phyloP scores from a whole-genome alignment of 495 filamentous ascomycete species.

The Penicillium flavigenum region DNA sequence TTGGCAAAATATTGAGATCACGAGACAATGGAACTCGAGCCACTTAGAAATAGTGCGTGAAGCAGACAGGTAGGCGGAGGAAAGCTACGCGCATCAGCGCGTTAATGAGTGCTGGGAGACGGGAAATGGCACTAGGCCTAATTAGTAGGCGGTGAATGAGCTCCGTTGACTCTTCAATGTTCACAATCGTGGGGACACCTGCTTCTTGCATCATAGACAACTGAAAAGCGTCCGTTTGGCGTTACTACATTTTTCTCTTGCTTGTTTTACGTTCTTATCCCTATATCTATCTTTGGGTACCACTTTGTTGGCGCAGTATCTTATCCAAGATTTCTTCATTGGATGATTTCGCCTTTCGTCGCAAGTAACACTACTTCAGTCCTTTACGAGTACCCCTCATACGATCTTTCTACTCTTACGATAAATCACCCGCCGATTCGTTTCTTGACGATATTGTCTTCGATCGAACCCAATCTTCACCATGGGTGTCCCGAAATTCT shows the following conservation, averaged over 20 bases:
- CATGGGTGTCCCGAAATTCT: constrained; percentile 95
- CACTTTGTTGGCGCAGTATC: background rate
- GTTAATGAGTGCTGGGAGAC: constrained; percentile 36
- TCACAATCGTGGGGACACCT: constrained; percentile 13
- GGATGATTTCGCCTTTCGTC: constrained; percentile 10
- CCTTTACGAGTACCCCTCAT: constrained; percentile 3
- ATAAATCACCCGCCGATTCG: constrained; percentile 4
- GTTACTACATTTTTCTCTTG: background rate
- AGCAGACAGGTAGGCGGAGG: constrained; percentile 24
- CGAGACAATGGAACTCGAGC: background rate
- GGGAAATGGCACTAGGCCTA: constrained; percentile 25
- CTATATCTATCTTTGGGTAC: background rate
- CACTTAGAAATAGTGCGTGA: constrained; percentile 8
- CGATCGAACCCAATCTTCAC: constrained; percentile 19
- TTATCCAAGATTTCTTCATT: background rate
- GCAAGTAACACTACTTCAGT: constrained; percentile 8
- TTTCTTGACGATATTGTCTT: background rate
- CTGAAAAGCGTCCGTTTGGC: constrained; percentile 1
- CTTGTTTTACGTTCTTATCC: background rate
- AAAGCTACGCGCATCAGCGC: constrained; percentile 36
- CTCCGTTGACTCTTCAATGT: constrained; percentile 31
- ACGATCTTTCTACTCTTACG: constrained; percentile 6
- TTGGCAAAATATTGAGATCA: constrained; percentile 8
- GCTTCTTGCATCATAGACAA: constrained; percentile 13
- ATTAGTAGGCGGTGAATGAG: constrained; percentile 8